Evolutionary conservation across 2,329 filamentous ascomycete genomes (phyloP), one percentile per base, ranked within the genome.

Genomic region (Cercospora berteroae): DNA sequence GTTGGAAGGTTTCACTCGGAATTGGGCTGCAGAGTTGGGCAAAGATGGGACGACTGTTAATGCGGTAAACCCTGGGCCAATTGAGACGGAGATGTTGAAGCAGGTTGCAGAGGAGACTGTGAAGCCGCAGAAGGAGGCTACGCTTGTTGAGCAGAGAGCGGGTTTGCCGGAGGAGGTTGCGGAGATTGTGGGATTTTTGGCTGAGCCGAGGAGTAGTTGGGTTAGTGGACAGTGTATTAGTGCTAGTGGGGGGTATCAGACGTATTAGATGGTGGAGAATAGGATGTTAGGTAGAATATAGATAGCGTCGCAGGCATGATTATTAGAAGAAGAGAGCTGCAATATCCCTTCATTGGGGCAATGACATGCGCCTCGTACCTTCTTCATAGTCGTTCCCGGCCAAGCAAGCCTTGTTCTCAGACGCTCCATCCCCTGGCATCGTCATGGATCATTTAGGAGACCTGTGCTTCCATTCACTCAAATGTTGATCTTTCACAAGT

Each of bases 41-140:
- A 74, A 68, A 3, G 77, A 82, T 66, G 86, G 87, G 0, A 85
- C 85, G 66, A 89, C 87, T 0, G 87, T 88, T 27, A 90, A 90
- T 70, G 81, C 82, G 0, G 83, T 90, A 2, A 84, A 83, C 20
- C 86, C 87, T 0, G 88, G 88, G 0, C 86, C 87, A 0, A 84
- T 88, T 5, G 77, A 84, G 76, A 88, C 82, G 31, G 86, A 87
- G 7, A 83, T 90, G 82, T 74, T 88, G 25, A 83, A 83, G 16
- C 80, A 83, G 16, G 83, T 87, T 12, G 82, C 83, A 0, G 74
- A 79, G 63, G 81, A 83, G 0, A 78, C 86, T 12, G 77, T 86
- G 2, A 80, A 83, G 31, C 78, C 80, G 72, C 83, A 87, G 76
- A 82, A 80, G 77, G 77, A 80, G 67, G 76, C 77, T 20, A 89